These are phyloP conservation scores for Pythium aristosporum DNA, from an alignment of 352 stramenopile species.

Conservation along the genomic window DNA sequence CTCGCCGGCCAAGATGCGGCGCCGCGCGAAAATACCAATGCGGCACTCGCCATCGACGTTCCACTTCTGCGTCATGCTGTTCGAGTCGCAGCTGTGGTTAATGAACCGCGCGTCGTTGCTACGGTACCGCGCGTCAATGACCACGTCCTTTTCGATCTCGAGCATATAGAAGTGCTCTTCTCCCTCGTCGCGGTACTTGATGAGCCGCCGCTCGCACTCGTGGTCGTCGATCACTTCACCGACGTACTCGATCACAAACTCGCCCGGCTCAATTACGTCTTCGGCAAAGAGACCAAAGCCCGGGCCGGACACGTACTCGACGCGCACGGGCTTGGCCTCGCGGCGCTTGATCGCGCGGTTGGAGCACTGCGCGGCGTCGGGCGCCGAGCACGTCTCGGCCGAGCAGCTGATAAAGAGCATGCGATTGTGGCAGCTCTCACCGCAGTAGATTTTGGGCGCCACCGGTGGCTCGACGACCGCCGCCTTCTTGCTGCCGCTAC, in stretches of 20 bases:
- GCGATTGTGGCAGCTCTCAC: constrained; percentile 78
- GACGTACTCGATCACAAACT: constrained; percentile 94
- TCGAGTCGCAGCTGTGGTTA: constrained; percentile 95
- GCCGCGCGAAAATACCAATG: constrained; percentile 78
- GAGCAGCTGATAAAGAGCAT: constrained; percentile 86
- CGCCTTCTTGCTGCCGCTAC: constrained; percentile 2
- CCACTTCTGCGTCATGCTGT: constrained; percentile 94
- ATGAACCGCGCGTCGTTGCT: constrained; percentile 95
- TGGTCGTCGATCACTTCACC: constrained; percentile 92
- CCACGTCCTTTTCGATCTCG: constrained; percentile 81
- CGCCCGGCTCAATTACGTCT: constrained; percentile 67
- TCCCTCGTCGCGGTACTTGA: constrained; percentile 52
- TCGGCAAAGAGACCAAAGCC: constrained; percentile 90
- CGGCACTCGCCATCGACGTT: constrained; percentile 72
- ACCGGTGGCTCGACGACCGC: not conserved
- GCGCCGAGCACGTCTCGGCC: constrained; percentile 71
- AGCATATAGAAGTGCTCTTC: constrained; percentile 88
- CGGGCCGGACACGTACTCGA: constrained; percentile 78
- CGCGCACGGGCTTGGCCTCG: constrained; percentile 53
- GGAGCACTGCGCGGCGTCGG: constrained; percentile 59
- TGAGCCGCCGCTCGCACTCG: constrained; percentile 61
- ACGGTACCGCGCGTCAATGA: constrained; percentile 85
- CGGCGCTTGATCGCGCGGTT: constrained; percentile 74
- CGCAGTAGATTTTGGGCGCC: constrained; percentile 38
- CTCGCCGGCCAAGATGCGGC: constrained; percentile 51